phyloP scores from a whole-genome alignment of 495 filamentous ascomycete genomes.

The Hypoxylon fuscum region DNA sequence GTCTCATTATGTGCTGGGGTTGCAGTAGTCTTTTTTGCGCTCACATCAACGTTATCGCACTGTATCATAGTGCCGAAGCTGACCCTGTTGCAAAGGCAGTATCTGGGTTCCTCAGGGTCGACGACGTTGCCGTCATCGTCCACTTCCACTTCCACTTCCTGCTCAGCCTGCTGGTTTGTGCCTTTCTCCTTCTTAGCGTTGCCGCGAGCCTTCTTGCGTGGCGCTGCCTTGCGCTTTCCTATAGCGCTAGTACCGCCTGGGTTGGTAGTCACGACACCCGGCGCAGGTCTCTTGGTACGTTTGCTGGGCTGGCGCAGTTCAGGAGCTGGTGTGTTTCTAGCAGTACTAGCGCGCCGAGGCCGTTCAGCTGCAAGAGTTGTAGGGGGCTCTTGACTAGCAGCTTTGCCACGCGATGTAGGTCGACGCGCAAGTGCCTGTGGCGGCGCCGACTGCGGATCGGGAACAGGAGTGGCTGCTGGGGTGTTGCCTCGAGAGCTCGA shows the following conservation, averaged over 20 bases:
- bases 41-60: constrained; percentile 90
- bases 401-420: constrained; percentile 59
- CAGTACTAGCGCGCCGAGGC: constrained; percentile 64
- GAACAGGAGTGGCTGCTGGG: constrained; percentile 26
- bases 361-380: constrained; percentile 57
- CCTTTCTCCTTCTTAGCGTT: constrained; percentile 61
- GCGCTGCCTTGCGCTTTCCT: constrained; percentile 81
- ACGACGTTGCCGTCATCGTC: constrained; percentile 78
- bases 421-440: constrained; percentile 40
- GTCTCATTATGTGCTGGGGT: constrained; percentile 17
- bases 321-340: constrained; percentile 64
- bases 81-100: constrained; percentile 91
- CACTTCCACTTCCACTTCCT: constrained; percentile 61
- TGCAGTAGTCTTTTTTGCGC: constrained; percentile 44
- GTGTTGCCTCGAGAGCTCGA: constrained; percentile 32
- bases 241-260: constrained; percentile 78
- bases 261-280: constrained; percentile 75
- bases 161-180: constrained; percentile 48
- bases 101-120: constrained; percentile 85
- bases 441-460: constrained; percentile 24
- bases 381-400: constrained; percentile 60
- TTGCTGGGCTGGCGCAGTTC: constrained; percentile 56
- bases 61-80: constrained; percentile 95
- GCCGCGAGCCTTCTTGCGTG: constrained; percentile 65
- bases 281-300: constrained; percentile 74